Evolutionary conservation across 345 rosid species (phyloP).

Genomic region (Melaleuca alternifolia): DNA sequence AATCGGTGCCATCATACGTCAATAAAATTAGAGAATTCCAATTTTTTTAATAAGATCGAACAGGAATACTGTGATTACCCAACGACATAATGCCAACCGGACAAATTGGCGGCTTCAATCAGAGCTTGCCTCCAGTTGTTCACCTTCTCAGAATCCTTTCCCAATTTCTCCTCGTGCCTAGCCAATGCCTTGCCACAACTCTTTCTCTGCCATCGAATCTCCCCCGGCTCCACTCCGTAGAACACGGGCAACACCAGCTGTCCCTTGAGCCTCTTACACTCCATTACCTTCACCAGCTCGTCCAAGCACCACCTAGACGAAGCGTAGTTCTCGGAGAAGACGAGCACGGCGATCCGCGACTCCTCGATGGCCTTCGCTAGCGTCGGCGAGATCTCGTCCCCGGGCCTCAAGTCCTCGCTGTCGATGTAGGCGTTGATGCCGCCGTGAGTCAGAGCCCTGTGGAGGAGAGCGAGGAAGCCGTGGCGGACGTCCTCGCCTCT

Average conservation of each 20-base stretch:
- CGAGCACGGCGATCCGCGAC: no score
- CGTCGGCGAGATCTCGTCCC: no score
- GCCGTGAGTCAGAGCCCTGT: no score
- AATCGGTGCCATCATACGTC: neutral
- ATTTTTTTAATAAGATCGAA: neutral
- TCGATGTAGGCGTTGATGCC: no score
- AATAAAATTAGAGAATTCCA: neutral
- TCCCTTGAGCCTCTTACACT: neutral
- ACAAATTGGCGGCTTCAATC: neutral
- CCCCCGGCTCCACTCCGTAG: neutral
- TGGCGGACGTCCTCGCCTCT: neutral
- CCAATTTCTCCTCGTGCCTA: neutral
- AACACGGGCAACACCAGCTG: neutral
- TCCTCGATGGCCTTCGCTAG: no score
- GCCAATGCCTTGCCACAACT: neutral
- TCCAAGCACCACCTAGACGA: no score
- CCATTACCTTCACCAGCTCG: conserved; percentile 2
- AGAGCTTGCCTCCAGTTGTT: conserved; percentile 2
- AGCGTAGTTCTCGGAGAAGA: no score
- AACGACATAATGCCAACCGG: neutral
- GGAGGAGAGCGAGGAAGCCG: neutral
- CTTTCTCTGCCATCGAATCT: neutral
- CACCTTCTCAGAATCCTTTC: neutral
- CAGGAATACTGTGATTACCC: neutral
- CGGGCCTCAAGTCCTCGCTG: no score